Conservation (phyloP, 345 rosid species). For the Salix brachista region DNA sequence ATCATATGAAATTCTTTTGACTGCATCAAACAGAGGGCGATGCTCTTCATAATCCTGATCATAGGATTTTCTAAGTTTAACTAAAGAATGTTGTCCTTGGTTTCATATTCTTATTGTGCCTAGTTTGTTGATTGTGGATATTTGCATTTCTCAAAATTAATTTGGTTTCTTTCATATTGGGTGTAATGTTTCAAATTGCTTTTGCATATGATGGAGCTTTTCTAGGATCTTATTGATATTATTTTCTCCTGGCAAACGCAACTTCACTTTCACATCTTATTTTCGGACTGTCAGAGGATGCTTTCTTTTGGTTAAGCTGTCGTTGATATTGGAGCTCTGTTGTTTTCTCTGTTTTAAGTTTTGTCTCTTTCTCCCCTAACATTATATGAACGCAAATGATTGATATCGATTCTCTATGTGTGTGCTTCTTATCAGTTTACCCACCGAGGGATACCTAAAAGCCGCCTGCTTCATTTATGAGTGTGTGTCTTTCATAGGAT, state of each 20-base stretch:
- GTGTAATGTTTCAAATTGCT: background rate
- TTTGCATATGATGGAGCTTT: background rate
- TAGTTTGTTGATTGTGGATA: background rate
- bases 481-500: background rate
- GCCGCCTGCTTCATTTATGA: background rate
- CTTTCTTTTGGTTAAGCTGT: background rate
- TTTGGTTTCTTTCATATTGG: background rate
- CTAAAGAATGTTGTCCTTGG: background rate
- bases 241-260: background rate
- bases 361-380: background rate
- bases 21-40: background rate
- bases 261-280: background rate
- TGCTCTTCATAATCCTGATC: background rate
- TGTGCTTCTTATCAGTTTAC: background rate
- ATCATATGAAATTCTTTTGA: background rate
- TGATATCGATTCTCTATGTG: background rate
- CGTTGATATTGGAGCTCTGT: background rate
- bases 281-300: background rate
- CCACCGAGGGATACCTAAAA: background rate
- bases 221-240: background rate
- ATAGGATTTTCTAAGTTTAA: background rate
- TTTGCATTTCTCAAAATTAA: background rate
- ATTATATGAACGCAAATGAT: background rate
- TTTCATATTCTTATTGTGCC: background rate
- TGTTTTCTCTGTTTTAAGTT: background rate